phyloP scores from a whole-genome alignment of 192 early-diverging fungal genomes.

The Gryganskiella cystojenkinii region DNA sequence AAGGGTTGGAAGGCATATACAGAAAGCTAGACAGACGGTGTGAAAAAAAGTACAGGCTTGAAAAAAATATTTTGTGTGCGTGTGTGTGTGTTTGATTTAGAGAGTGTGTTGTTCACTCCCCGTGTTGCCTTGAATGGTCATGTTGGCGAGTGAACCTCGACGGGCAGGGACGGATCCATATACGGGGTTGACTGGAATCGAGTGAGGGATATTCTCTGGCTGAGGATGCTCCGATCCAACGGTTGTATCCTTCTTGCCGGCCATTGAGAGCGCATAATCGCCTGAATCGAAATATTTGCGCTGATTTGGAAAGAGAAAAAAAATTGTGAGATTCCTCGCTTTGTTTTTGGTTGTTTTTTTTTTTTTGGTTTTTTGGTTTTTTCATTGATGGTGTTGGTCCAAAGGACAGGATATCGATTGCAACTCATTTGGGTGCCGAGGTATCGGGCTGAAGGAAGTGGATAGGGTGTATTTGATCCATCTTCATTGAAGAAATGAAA shows the following conservation, averaged over 20 bases:
- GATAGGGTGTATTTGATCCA: too few relatives aligned
- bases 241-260: constrained; percentile 78
- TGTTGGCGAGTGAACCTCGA: constrained; percentile 39
- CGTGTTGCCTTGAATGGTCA: constrained; percentile 27
- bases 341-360: too few relatives aligned
- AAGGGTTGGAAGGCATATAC: not conserved
- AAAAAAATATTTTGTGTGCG: too few relatives aligned
- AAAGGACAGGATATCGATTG: not conserved
- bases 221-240: constrained; percentile 93
- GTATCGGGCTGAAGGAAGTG: too few relatives aligned
- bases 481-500: too few relatives aligned
- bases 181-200: constrained; percentile 35
- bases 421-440: too few relatives aligned
- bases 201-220: constrained; percentile 92
- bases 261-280: constrained; percentile 96
- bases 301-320: constrained; percentile 56
- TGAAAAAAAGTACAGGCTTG: not conserved
- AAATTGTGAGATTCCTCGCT: too few relatives aligned
- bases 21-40: not conserved
- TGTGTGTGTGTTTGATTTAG: constrained; percentile 1
- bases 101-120: constrained; percentile 29
- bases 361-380: not conserved
- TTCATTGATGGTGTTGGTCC: too few relatives aligned
- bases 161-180: constrained; percentile 45
- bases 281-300: constrained; percentile 99